Evolutionary conservation across 164 flowering plant species (phyloP).

Genomic region (Vitis rotundifolia): DNA sequence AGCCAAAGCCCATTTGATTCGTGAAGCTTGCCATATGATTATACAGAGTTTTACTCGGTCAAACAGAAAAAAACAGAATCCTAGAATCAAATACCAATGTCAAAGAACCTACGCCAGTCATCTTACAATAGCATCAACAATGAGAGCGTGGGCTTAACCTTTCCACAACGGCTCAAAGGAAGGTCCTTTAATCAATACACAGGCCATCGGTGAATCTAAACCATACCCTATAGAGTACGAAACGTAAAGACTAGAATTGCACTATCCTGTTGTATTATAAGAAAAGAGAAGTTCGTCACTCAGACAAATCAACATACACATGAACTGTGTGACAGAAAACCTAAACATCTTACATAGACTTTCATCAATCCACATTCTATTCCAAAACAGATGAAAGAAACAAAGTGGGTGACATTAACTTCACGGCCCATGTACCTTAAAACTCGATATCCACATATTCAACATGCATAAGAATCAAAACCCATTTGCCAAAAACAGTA

Average conservation of each 20-base stretch:
- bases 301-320: slow-evolving; percentile 47
- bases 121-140: slow-evolving; percentile 4
- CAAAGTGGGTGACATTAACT: slow-evolving; percentile 13
- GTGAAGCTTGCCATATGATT: background rate
- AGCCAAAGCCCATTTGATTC: background rate
- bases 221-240: background rate
- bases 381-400: slow-evolving; percentile 9
- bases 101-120: background rate
- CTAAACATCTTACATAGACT: background rate
- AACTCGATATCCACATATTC: slow-evolving; percentile 8
- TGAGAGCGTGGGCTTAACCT: background rate
- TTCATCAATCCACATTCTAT: background rate
- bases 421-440: slow-evolving; percentile 17
- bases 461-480: slow-evolving; percentile 12
- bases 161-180: slow-evolving; percentile 2
- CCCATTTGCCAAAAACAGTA: background rate
- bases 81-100: background rate
- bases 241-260: background rate
- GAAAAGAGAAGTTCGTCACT: slow-evolving; percentile 21
- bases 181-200: background rate
- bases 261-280: background rate
- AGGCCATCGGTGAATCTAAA: background rate
- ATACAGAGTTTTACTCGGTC: slow-evolving; percentile 9
- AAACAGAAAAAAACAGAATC: slow-evolving; percentile 17
- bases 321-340: slow-evolving; percentile 22